These are phyloP conservation scores for Hemisphaericaspora nanyangensis DNA, from an alignment of 805 yeast species.

Conservation along the genomic window DNA sequence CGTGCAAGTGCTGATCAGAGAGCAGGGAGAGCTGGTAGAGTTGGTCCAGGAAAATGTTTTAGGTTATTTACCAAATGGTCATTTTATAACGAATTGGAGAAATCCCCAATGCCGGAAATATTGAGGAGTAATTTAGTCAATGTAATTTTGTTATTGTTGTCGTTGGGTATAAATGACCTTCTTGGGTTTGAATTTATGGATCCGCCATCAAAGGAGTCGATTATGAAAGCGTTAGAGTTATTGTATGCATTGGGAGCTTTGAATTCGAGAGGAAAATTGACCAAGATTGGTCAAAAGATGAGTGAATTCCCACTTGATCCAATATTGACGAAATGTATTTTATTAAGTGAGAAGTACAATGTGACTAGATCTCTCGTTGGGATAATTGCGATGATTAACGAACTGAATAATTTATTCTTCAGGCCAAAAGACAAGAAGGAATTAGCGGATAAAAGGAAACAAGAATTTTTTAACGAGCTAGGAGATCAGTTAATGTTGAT, in stretches of 20 bases:
- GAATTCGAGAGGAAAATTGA: constrained; percentile 72
- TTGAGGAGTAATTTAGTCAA: constrained; percentile 75
- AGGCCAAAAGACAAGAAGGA: constrained; percentile 66
- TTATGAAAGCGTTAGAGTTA: constrained; percentile 73
- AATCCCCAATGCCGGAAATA: constrained; percentile 89
- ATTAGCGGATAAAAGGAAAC: constrained; percentile 61
- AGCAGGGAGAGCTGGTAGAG: constrained; percentile 47
- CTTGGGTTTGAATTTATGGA: constrained; percentile 87
- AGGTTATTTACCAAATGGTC: constrained; percentile 83
- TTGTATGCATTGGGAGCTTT: constrained; percentile 87
- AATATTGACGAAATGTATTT: constrained; percentile 72
- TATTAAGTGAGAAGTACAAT: constrained; percentile 55
- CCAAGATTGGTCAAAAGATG: constrained; percentile 78
- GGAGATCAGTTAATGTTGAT: constrained; percentile 82
- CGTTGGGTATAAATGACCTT: constrained; percentile 82
- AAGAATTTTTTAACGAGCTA: constrained; percentile 48
- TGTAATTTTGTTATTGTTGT: constrained; percentile 70
- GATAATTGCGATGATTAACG: constrained; percentile 80
- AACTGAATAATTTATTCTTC: constrained; percentile 64
- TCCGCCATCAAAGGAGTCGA: constrained; percentile 70
- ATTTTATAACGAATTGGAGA: constrained; percentile 69
- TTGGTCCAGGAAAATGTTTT: constrained; percentile 52
- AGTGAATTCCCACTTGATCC: constrained; percentile 92
- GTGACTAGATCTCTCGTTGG: constrained; percentile 70
- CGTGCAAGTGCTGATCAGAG: constrained; percentile 44